Percentiles rank a stretch among this genome's conserved stretches.
phyloP scores from a whole-genome alignment of 805 yeast genomes.

The Saturnispora ahearnii region DNA sequence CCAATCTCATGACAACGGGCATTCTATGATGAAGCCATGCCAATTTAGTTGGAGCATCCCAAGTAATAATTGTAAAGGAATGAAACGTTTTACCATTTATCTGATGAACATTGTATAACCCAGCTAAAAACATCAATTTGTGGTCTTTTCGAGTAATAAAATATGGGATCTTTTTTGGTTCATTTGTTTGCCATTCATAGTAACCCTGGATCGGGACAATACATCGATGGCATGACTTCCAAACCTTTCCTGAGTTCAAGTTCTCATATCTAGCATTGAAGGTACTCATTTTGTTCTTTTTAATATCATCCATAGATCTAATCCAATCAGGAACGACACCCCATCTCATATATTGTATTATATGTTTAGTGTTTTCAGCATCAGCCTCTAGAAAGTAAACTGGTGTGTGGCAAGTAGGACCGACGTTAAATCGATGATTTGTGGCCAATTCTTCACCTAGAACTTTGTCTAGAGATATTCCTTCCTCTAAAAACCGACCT shows the following conservation, averaged over 20 bases:
- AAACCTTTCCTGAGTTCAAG: constrained; percentile 39
- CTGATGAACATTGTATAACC: constrained; percentile 31
- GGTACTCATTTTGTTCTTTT: constrained; percentile 34
- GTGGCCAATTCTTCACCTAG: constrained; percentile 8
- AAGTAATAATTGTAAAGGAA: constrained; percentile 67
- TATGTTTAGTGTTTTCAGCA: neutral
- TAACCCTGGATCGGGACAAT: constrained; percentile 76
- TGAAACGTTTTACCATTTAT: constrained; percentile 26
- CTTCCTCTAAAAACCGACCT: constrained; percentile 28
- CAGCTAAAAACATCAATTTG: constrained; percentile 58
- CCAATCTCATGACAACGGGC: constrained; percentile 49
- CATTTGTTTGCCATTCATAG: constrained; percentile 61
- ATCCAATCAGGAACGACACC: constrained; percentile 71
- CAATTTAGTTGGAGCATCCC: constrained; percentile 52
- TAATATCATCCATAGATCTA: constrained; percentile 26
- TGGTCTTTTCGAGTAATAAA: constrained; percentile 48
- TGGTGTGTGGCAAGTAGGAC: constrained; percentile 49
- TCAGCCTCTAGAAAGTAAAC: constrained; percentile 23
- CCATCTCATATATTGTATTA: constrained; percentile 59
- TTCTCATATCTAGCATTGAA: constrained; percentile 74
- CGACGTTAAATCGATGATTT: constrained; percentile 41
- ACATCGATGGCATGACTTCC: constrained; percentile 57
- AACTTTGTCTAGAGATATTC: constrained; percentile 20
- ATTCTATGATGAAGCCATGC: constrained; percentile 68
- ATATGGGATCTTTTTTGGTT: constrained; percentile 44